Base-by-base conservation (phyloP, 352 stramenopile species). In the Globisporangium nodosum region DNA sequence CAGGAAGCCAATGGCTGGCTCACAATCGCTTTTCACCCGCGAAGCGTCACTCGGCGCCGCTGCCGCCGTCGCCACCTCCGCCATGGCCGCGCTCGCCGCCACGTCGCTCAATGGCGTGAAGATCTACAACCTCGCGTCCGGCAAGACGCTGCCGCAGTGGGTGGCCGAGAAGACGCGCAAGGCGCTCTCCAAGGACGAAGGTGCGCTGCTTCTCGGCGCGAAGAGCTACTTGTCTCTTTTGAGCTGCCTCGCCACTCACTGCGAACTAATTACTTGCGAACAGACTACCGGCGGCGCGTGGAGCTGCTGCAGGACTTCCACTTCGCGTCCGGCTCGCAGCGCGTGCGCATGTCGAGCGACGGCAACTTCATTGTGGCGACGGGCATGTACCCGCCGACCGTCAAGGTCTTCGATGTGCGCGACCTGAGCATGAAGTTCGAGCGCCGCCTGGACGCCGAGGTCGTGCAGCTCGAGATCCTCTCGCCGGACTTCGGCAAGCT, bases 361-460 rank as follows among this genome's bases (percentile, higher is more conserved):
- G 96, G 96, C 48, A 85, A 98, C 51, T 99, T 94, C 75, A 91
- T 99, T 39, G 82, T 99, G 16, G 96, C 96, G 3, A 91, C 90
- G 30, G 98, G 98, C 21, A 96, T 96, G 40, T 99, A 99, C 79
- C 92, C 92, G 59, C 97, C 98, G 8, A 85, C 86, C 27, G 91
- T 99, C 59, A 98, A 98, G 65, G 97, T 98, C 24, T 97, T 90
- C 61, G 88, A 96, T 62, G 86, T 97, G 40, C 76, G 87, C 52
- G 96, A 99, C 57, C 79, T 99, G 60, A 97, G 92, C 68, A 90
- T 99, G 81, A 99, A 99, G 72, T 99, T 99, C 74, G 96, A 99
- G 78, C 78, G 97, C 46, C 96, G 98, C 37, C 71, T 99, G 30
- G 93, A 99, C 76, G 80, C 86, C 40, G 96, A 99, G 62, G 94